Percentiles rank a stretch among this genome's conserved stretches.
Evolutionary conservation across 164 flowering plant genomes (phyloP).

Genomic region (Hamamelis virginiana): DNA sequence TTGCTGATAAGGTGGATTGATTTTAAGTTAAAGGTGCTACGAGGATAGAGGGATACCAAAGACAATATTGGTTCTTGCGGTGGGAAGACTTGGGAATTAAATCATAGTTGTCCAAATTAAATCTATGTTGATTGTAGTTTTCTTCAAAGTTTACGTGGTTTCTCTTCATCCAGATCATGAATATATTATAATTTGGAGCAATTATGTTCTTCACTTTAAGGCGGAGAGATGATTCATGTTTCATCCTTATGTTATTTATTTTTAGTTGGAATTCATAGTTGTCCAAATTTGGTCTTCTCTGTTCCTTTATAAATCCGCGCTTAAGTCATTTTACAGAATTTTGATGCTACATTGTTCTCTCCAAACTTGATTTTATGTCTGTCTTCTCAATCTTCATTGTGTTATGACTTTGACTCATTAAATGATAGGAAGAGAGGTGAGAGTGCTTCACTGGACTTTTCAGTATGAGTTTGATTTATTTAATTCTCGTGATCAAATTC

Average conservation of each 20-base stretch:
- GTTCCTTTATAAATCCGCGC: background rate
- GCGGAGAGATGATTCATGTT: background rate
- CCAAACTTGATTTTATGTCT: background rate
- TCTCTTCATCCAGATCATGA: too few relatives aligned
- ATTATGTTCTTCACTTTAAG: background rate
- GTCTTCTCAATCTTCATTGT: background rate
- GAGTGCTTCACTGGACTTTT: background rate
- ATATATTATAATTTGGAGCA: too few relatives aligned
- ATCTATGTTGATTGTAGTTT: too few relatives aligned
- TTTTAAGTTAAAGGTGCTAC: too few relatives aligned
- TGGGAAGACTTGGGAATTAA: too few relatives aligned
- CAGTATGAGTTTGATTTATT: background rate
- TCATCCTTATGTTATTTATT: background rate
- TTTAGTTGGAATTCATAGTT: too few relatives aligned
- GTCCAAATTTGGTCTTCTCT: background rate
- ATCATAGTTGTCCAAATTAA: too few relatives aligned
- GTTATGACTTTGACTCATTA: too few relatives aligned
- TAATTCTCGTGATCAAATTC: background rate
- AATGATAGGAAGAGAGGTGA: background rate
- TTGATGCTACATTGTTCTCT: background rate
- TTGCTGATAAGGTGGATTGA: too few relatives aligned
- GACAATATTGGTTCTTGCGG: too few relatives aligned
- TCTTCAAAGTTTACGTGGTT: too few relatives aligned
- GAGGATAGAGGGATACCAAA: too few relatives aligned
- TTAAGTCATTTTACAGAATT: background rate